A percentile compares a stretch with the other conserved stretches of the same genome.
phyloP scores from a whole-genome alignment of 345 rosid genomes.

The Lepidium didymum region DNA sequence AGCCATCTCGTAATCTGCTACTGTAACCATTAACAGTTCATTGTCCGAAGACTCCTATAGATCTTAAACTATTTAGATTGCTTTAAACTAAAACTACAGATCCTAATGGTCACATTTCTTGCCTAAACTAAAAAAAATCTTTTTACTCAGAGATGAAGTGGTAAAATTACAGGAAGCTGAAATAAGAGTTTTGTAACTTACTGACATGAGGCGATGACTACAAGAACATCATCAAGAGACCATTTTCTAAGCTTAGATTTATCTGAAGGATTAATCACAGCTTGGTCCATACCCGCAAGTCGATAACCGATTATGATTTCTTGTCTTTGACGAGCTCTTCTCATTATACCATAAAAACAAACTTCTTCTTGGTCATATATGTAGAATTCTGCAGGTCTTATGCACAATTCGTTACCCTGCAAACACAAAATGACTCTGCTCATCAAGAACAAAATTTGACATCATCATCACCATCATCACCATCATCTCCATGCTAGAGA shows the following conservation, averaged over 20 bases:
- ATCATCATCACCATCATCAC: not conserved
- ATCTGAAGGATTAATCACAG: conserved; percentile 60
- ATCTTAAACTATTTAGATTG: too few species aligned
- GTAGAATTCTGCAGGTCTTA: conserved; percentile 88
- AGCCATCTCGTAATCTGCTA: too few species aligned
- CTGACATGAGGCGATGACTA: conserved; percentile 59
- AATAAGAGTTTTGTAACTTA: not conserved
- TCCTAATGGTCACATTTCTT: too few species aligned
- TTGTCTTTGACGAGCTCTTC: conserved; percentile 59
- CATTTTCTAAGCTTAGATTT: conserved; percentile 64
- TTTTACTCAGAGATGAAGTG: too few species aligned
- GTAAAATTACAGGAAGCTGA: too few species aligned
- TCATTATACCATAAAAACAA: conserved; percentile 64
- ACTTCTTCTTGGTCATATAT: conserved; percentile 76
- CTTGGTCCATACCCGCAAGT: conserved; percentile 55
- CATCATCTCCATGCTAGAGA: not conserved
- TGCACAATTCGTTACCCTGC: conserved; percentile 87
- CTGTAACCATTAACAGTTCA: too few species aligned
- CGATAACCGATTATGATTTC: conserved; percentile 82
- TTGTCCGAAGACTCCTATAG: too few species aligned
- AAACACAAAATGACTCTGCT: conserved; percentile 1
- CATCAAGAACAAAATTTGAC: not conserved
- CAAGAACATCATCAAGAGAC: conserved; percentile 80
- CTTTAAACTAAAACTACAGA: too few species aligned
- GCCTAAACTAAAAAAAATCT: too few species aligned